phyloP scores from a whole-genome alignment of 805 yeast genomes.

The Cyberlindnera sargentensis region DNA sequence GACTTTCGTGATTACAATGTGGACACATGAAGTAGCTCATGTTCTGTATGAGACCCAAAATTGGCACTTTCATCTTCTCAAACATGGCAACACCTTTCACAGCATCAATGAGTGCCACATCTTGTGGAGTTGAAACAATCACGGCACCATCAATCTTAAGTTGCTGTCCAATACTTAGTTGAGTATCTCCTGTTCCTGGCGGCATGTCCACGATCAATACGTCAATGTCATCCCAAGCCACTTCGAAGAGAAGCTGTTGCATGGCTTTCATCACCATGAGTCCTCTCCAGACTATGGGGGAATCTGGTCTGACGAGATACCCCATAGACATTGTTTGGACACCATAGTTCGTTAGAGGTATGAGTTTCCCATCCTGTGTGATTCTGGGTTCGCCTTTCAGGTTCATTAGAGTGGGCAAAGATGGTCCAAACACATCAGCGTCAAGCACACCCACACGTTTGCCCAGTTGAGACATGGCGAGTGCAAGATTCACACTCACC shows the following conservation, averaged over 20 bases:
- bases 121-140: constrained; percentile 82
- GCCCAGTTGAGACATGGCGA: constrained; percentile 48
- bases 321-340: constrained; percentile 89
- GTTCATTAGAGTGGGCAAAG: constrained; percentile 66
- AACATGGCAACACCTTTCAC: constrained; percentile 77
- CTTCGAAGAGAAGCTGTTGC: constrained; percentile 78
- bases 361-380: constrained; percentile 41
- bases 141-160: constrained; percentile 73
- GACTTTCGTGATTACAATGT: constrained; percentile 65
- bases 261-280: constrained; percentile 81
- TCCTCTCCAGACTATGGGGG: constrained; percentile 82
- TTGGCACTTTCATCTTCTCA: constrained; percentile 60
- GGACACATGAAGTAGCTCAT: constrained; percentile 78
- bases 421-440: constrained; percentile 82
- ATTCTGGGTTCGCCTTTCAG: constrained; percentile 64
- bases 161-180: constrained; percentile 74
- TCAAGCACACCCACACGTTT: constrained; percentile 64
- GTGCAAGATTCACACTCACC: constrained; percentile 55
- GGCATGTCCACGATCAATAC: constrained; percentile 77
- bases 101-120: constrained; percentile 74
- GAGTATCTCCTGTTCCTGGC: constrained; percentile 89
- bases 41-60: constrained; percentile 73
- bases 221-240: constrained; percentile 65
- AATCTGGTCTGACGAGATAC: constrained; percentile 56
- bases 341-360: constrained; percentile 70